Conservation (phyloP, 2,329 filamentous ascomycete genomes). For the Ophiognomonia clavigignenti-juglandacearum region DNA sequence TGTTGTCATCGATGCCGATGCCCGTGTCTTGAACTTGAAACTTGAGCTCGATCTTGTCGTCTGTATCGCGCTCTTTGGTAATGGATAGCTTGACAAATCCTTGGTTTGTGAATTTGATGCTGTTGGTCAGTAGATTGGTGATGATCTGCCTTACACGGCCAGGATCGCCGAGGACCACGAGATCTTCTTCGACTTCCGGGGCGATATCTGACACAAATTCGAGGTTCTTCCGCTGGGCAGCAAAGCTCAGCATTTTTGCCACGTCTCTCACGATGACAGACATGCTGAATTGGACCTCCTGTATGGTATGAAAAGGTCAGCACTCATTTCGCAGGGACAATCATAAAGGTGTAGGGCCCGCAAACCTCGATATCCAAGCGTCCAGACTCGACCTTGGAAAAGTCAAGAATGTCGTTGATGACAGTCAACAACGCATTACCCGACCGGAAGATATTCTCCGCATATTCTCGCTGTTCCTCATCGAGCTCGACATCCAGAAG, state of each 20-base stretch:
- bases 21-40: slow-evolving; percentile 75
- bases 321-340: neutral
- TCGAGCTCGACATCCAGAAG: slow-evolving; percentile 50
- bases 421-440: slow-evolving; percentile 54
- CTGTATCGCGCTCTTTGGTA: slow-evolving; percentile 56
- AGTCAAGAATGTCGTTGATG: slow-evolving; percentile 64
- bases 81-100: slow-evolving; percentile 65
- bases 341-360: slow-evolving; percentile 18
- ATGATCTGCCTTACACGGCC: slow-evolving; percentile 57
- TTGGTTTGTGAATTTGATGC: slow-evolving; percentile 62
- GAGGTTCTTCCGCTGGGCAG: slow-evolving; percentile 73
- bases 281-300: slow-evolving; percentile 17
- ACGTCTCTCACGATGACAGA: slow-evolving; percentile 60
- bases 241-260: slow-evolving; percentile 82
- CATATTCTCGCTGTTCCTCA: slow-evolving; percentile 50
- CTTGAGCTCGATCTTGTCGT: slow-evolving; percentile 61
- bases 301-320: neutral
- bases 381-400: slow-evolving; percentile 58
- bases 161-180: slow-evolving; percentile 74
- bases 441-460: slow-evolving; percentile 54
- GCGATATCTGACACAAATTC: slow-evolving; percentile 64
- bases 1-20: slow-evolving; percentile 76
- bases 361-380: slow-evolving; percentile 46
- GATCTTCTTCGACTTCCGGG: slow-evolving; percentile 56
- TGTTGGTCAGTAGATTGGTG: slow-evolving; percentile 58